Evolutionary conservation across 805 yeast genomes (phyloP).

Genomic region (Kodamaea nitidulidarum): DNA sequence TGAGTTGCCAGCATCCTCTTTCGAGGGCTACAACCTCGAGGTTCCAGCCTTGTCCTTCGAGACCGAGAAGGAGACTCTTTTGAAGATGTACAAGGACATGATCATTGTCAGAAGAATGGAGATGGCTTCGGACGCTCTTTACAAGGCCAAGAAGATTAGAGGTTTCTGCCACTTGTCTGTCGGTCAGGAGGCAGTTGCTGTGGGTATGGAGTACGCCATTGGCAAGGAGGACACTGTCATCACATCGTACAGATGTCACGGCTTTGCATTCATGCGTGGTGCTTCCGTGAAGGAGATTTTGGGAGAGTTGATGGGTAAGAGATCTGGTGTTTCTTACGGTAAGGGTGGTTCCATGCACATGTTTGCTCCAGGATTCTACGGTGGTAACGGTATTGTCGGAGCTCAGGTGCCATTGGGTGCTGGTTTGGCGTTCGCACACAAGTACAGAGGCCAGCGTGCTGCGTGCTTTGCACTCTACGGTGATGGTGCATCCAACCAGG

Average conservation of each 20-base stretch:
- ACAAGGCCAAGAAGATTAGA: slow-evolving; percentile 97
- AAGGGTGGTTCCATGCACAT: slow-evolving; percentile 99
- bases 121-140: slow-evolving; percentile 97
- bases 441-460: slow-evolving; percentile 73
- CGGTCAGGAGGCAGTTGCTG: slow-evolving; percentile 99
- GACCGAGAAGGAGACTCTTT: slow-evolving; percentile 73
- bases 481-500: slow-evolving; percentile 99
- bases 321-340: slow-evolving; percentile 93
- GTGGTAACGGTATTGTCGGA: slow-evolving; percentile 99
- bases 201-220: slow-evolving; percentile 95
- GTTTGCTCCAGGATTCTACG: slow-evolving; percentile 93
- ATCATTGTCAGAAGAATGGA: slow-evolving; percentile 92
- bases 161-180: slow-evolving; percentile 98
- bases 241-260: slow-evolving; percentile 98
- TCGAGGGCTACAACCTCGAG: slow-evolving; percentile 78
- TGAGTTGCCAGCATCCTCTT: slow-evolving; percentile 73
- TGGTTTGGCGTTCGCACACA: slow-evolving; percentile 97
- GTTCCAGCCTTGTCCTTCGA: slow-evolving; percentile 66
- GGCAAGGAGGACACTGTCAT: slow-evolving; percentile 81
- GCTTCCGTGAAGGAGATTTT: slow-evolving; percentile 83
- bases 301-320: slow-evolving; percentile 96
- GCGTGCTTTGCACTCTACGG: slow-evolving; percentile 91
- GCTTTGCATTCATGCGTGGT: slow-evolving; percentile 96
- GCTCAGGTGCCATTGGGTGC: slow-evolving; percentile 99
- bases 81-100: slow-evolving; percentile 97